Percentiles rank a stretch among this genome's conserved stretches.
Conservation (phyloP, 108 stramenopile species). For the Nitzschia sp. region DNA sequence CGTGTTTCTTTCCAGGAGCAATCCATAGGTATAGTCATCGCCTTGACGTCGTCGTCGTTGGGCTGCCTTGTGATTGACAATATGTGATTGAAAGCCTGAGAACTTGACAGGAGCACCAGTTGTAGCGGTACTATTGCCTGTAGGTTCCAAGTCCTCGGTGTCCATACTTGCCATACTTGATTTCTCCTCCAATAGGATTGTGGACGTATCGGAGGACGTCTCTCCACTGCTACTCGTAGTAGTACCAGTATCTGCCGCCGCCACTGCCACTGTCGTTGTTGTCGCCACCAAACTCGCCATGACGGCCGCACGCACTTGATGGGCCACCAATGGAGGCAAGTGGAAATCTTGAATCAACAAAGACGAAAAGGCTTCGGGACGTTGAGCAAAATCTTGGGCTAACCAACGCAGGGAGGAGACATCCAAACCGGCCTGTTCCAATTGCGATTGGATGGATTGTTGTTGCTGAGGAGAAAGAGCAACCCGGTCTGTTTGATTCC, state of each 20-base stretch:
- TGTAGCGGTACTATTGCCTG: background rate
- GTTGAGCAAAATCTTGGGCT: conserved; percentile 51
- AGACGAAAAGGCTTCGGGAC: conserved; percentile 46
- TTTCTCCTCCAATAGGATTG: too few species aligned
- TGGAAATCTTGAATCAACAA: conserved; percentile 46
- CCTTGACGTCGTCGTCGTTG: conserved; percentile 28
- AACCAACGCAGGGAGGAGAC: background rate
- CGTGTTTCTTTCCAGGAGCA: too few species aligned
- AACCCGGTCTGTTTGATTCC: too few species aligned
- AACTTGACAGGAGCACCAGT: too few species aligned
- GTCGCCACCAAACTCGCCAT: conserved; percentile 21
- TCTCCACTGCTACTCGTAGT: too few species aligned
- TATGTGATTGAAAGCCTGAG: conserved; percentile 38
- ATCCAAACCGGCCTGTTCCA: too few species aligned
- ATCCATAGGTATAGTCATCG: too few species aligned
- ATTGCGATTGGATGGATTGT: too few species aligned
- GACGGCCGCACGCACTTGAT: conserved; percentile 42
- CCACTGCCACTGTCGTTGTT: too few species aligned
- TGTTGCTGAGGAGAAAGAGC: too few species aligned
- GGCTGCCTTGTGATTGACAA: conserved; percentile 69
- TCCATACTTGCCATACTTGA: too few species aligned
- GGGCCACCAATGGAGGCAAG: conserved; percentile 43
- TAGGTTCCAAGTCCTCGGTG: too few species aligned
- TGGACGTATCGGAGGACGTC: background rate
- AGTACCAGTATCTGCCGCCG: background rate